A percentile compares a stretch with the other conserved stretches of the same genome.
phyloP scores from a whole-genome alignment of 768 basidiomycete genomes.

The Imleria badia region DNA sequence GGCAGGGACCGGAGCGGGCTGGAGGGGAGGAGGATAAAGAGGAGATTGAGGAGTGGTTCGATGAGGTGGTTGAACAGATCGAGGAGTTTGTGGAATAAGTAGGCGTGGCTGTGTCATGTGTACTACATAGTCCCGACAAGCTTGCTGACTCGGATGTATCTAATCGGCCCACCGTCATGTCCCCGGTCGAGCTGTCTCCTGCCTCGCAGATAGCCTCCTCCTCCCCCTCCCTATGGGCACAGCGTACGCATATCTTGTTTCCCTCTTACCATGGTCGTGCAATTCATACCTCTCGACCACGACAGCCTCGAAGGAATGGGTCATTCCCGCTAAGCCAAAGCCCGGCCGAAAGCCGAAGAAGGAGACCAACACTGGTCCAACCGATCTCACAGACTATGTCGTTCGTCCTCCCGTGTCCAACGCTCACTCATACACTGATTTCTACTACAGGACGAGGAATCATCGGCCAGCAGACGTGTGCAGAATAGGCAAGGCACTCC shows the following conservation, averaged over 20 bases:
- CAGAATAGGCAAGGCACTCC: slow-evolving; percentile 62
- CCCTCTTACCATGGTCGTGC: neutral
- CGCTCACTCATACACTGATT: slow-evolving; percentile 6
- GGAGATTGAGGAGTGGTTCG: slow-evolving; percentile 92
- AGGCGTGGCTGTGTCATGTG: slow-evolving; percentile 25
- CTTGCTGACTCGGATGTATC: slow-evolving; percentile 1
- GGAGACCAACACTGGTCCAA: slow-evolving; percentile 38
- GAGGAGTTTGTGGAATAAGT: slow-evolving; percentile 71
- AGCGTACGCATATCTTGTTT: slow-evolving; percentile 44
- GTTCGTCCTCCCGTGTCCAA: slow-evolving; percentile 37
- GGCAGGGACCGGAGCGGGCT: slow-evolving; percentile 31
- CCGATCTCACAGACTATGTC: slow-evolving; percentile 43
- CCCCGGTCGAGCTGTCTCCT: slow-evolving; percentile 30
- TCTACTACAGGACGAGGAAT: slow-evolving; percentile 40
- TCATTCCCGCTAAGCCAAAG: slow-evolving; percentile 82
- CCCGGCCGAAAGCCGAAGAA: slow-evolving; percentile 88
- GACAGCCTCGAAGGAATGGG: slow-evolving; percentile 86
- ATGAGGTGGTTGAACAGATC: slow-evolving; percentile 89
- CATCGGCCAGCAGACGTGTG: slow-evolving; percentile 60
- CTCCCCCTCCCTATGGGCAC: slow-evolving; percentile 72
- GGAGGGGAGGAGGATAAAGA: slow-evolving; percentile 66
- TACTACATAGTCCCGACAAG: no score
- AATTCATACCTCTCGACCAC: neutral
- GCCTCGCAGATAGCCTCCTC: slow-evolving; percentile 33
- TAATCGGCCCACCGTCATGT: slow-evolving; percentile 29